Percentiles rank a stretch among this genome's conserved stretches.
Conservation (phyloP, 176 grass and related monocot genomes). For the Thalia dealbata region DNA sequence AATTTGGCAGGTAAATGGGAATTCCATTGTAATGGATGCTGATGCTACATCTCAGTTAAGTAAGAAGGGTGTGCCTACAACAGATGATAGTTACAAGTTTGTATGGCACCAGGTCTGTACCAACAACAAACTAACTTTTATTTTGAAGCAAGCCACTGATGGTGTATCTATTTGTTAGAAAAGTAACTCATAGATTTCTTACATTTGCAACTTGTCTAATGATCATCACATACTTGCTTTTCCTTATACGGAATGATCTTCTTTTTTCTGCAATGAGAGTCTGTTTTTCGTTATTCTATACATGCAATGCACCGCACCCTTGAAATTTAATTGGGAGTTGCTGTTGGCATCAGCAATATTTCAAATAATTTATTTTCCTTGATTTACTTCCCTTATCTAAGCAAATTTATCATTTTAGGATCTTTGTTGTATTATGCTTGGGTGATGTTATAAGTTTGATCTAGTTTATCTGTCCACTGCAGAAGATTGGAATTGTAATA, state of each 20-base stretch:
- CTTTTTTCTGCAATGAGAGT: neutral
- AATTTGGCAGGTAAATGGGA: slow-evolving; percentile 36
- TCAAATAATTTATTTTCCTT: neutral
- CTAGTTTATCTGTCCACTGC: no score
- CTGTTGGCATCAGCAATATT: neutral
- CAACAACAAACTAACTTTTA: neutral
- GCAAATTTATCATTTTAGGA: neutral
- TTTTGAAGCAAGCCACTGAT: neutral
- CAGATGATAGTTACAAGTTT: slow-evolving; percentile 79
- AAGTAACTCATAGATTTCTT: neutral
- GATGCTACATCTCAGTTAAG: slow-evolving; percentile 64
- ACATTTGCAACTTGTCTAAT: no score
- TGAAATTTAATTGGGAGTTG: neutral
- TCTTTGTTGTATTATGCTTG: neutral
- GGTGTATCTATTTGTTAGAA: neutral
- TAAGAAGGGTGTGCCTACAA: slow-evolving; percentile 46
- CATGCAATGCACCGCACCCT: no score
- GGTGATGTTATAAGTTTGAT: neutral
- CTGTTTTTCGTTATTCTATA: neutral
- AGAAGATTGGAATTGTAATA: neutral
- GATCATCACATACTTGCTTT: no score
- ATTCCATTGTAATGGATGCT: slow-evolving; percentile 72
- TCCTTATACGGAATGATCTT: no score
- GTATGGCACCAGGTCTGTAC: slow-evolving; percentile 54
- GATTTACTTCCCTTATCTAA: neutral